Percentiles rank a stretch among this genome's conserved stretches.
Evolutionary conservation across 2,329 filamentous ascomycete genomes (phyloP).

Genomic region (Catunica adiposa): DNA sequence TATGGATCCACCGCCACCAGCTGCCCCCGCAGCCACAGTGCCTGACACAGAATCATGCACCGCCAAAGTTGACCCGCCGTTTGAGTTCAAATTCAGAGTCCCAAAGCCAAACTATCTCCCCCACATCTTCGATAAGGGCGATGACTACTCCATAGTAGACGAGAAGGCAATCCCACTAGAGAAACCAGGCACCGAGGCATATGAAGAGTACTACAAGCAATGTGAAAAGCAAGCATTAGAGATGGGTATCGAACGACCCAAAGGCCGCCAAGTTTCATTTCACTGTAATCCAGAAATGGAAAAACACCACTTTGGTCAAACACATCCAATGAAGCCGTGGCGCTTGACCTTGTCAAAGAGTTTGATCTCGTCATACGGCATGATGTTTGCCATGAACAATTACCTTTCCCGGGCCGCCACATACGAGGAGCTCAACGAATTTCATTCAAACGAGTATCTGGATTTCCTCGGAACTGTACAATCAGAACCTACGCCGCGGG

Average conservation of each 20-base stretch:
- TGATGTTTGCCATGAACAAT: slow-evolving; percentile 93
- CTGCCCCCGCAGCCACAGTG: slow-evolving; percentile 8
- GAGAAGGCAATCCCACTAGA: slow-evolving; percentile 35
- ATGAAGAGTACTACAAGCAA: slow-evolving; percentile 39
- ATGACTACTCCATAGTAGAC: slow-evolving; percentile 34
- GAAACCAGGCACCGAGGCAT: slow-evolving; percentile 34
- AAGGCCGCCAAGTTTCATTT: slow-evolving; percentile 83
- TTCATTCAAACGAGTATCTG: slow-evolving; percentile 79
- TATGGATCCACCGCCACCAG: background rate
- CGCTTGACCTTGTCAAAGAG: slow-evolving; percentile 88
- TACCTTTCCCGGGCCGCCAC: slow-evolving; percentile 73
- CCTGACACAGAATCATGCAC: slow-evolving; percentile 13
- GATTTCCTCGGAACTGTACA: slow-evolving; percentile 66
- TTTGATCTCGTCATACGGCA: slow-evolving; percentile 83
- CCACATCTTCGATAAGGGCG: slow-evolving; percentile 34
- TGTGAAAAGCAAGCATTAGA: slow-evolving; percentile 39
- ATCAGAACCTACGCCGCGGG: slow-evolving; percentile 44
- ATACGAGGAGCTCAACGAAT: slow-evolving; percentile 71
- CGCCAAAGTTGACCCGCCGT: slow-evolving; percentile 24
- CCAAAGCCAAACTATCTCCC: slow-evolving; percentile 46
- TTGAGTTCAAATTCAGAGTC: slow-evolving; percentile 32
- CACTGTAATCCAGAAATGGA: slow-evolving; percentile 93
- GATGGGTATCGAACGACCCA: slow-evolving; percentile 60
- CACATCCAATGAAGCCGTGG: slow-evolving; percentile 99
- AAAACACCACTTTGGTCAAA: slow-evolving; percentile 89